These are phyloP conservation scores for Arthrobotrys sinensis DNA, from an alignment of 2,329 filamentous ascomycete species.

Conservation along the genomic window DNA sequence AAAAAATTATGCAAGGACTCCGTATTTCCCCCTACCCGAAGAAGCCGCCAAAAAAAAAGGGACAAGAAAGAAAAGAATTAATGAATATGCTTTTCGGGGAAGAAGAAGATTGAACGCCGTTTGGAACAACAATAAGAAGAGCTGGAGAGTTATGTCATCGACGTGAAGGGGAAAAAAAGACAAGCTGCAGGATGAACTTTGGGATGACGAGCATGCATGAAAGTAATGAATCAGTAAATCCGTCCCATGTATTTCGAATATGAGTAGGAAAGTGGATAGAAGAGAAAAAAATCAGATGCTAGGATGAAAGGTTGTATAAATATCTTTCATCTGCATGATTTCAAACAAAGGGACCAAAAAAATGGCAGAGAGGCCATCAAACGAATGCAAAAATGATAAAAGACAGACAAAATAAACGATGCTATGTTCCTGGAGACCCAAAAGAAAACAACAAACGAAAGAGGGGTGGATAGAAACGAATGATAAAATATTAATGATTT, in stretches of 20 bases:
- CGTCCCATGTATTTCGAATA: conserved; percentile 38
- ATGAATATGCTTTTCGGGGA: conserved; percentile 41
- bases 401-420: neutral
- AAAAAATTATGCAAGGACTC: conserved; percentile 15
- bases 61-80: conserved; percentile 12
- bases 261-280: conserved; percentile 21
- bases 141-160: conserved; percentile 11
- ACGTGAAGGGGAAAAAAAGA: conserved; percentile 34
- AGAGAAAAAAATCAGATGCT: conserved; percentile 41
- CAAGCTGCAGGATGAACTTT: neutral
- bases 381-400: conserved; percentile 30
- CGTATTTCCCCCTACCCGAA: conserved; percentile 1
- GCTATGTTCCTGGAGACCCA: conserved; percentile 1
- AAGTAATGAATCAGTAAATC: conserved; percentile 41
- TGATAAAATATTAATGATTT: conserved; percentile 14
- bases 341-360: conserved; percentile 1
- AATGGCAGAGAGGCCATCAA: neutral
- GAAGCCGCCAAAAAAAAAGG: conserved; percentile 23
- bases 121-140: conserved; percentile 21
- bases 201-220: conserved; percentile 29
- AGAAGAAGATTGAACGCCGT: conserved; percentile 29
- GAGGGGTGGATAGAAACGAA: conserved; percentile 15
- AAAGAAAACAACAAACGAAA: conserved; percentile 24
- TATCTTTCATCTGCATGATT: conserved; percentile 64
- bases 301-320: conserved; percentile 67